A percentile compares a stretch with the other conserved stretches of the same genome.
phyloP scores from a whole-genome alignment of 2,329 filamentous ascomycete genomes.

The Alternaria novae-zelandiae region DNA sequence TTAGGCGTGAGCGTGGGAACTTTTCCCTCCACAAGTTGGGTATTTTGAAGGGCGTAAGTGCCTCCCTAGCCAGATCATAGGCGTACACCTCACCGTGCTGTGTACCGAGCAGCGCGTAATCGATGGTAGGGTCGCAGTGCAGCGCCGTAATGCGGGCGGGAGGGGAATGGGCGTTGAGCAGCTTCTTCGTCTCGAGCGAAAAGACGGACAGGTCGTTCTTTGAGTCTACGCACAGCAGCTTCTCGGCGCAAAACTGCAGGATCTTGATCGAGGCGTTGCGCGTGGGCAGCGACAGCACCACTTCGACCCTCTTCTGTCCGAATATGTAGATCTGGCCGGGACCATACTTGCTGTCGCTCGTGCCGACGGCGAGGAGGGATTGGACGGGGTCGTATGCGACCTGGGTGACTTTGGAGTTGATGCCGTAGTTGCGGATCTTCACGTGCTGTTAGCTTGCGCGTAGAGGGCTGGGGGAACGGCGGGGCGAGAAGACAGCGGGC shows the following conservation, averaged over 20 bases:
- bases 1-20: conserved; percentile 69
- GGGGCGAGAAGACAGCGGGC: conserved; percentile 30
- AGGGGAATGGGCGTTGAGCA: conserved; percentile 73
- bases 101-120: conserved; percentile 88
- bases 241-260: conserved; percentile 85
- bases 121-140: conserved; percentile 85
- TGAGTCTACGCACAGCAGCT: conserved; percentile 81
- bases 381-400: conserved; percentile 93
- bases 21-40: conserved; percentile 84
- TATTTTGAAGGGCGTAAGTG: conserved; percentile 77
- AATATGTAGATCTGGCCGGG: conserved; percentile 88
- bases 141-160: conserved; percentile 77
- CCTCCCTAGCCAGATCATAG: conserved; percentile 89
- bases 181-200: conserved; percentile 73
- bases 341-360: conserved; percentile 84
- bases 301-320: conserved; percentile 80
- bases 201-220: conserved; percentile 87
- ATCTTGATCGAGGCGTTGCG: conserved; percentile 73
- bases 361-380: conserved; percentile 90
- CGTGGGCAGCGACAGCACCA: conserved; percentile 72
- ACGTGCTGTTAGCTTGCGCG: conserved; percentile 23
- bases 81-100: conserved; percentile 84
- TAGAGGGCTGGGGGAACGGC: conserved; percentile 3
- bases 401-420: conserved; percentile 71
- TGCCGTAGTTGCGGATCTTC: conserved; percentile 56